A percentile compares a stretch with the other conserved stretches of the same genome.
phyloP scores from a whole-genome alignment of 306 rosid species.

The Dalbergia cultrata region DNA sequence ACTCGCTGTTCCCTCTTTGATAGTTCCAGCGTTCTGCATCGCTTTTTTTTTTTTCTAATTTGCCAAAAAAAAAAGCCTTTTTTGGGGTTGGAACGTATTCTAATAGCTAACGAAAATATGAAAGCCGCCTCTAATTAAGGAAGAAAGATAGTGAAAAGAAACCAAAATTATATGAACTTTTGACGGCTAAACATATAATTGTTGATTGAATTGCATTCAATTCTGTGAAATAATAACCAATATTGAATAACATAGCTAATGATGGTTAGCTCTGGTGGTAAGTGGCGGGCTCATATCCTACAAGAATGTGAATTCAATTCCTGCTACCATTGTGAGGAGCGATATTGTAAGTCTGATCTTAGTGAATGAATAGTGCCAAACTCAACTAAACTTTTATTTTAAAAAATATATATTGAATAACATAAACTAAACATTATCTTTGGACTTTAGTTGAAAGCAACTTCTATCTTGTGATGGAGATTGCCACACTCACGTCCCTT shows the following conservation, averaged over 20 bases:
- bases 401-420: background rate
- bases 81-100: background rate
- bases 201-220: conserved; percentile 15
- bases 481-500: background rate
- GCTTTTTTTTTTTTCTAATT: background rate
- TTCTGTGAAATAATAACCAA: background rate
- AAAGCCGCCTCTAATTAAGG: conserved; percentile 12
- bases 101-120: background rate
- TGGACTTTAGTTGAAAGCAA: conserved; percentile 13
- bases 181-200: background rate
- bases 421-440: conserved; percentile 13
- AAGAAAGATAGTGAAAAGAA: background rate
- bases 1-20: background rate
- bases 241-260: no score
- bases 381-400: no score
- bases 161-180: background rate
- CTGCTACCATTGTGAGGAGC: no score
- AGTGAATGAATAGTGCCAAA: no score
- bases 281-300: no score
- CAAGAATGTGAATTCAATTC: no score
- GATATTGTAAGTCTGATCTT: no score
- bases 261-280: no score
- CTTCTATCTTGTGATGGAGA: background rate
- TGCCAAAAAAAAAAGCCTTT: background rate
- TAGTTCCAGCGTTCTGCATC: background rate